Base-by-base conservation (phyloP, 179 eudicot species). In the Monotropa hypopitys region DNA sequence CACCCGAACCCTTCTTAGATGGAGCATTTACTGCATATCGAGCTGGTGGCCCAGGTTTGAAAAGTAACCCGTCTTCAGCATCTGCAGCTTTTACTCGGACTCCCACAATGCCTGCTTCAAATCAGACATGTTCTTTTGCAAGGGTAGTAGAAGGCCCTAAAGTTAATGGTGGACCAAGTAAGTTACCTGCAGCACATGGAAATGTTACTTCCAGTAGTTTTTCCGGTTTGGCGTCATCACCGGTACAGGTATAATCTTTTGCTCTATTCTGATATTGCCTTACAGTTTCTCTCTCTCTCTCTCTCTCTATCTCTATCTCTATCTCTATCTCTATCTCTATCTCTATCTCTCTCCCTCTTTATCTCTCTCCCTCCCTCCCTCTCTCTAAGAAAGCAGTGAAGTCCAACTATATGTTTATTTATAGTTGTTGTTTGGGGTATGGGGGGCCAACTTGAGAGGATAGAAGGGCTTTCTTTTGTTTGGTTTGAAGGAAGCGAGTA, bases 161-260 rank as follows among this genome's bases (percentile, higher is more conserved):
- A 79, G 75, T 72, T 72, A 87, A 77, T 83, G 75, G 78, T 20
- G 93, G 88, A 67, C 67, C 90, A 47, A 86, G 87, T 81, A 88
- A 86, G 80, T 89, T 76, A 74, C 84, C 90, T 38, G 59, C 70
- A 70, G 67, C 85, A 15, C 82, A 75, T 80, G 86, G 83, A 21
- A 73, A 43, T 80, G 72, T 74, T 74, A 83, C 84, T 77, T 82
- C 89, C 66, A 75, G 79, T 59, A 83, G 75, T 46, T 74, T 85
- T 32, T 61, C 84, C n/a, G 76, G 83, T 77, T 81, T 78, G 77
- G 79, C 89, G 33, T 63, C 88, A 51, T 76, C 89, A 63, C 86
- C 82, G 79, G 67, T 85, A 73, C 92, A 89, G 92, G 98, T 90
- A 76, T 28, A 4, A 20, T 15, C 43, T 16, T 49, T 67, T 70